phyloP scores from a whole-genome alignment of 768 basidiomycete genomes.

The Leccinum aurantiacum region DNA sequence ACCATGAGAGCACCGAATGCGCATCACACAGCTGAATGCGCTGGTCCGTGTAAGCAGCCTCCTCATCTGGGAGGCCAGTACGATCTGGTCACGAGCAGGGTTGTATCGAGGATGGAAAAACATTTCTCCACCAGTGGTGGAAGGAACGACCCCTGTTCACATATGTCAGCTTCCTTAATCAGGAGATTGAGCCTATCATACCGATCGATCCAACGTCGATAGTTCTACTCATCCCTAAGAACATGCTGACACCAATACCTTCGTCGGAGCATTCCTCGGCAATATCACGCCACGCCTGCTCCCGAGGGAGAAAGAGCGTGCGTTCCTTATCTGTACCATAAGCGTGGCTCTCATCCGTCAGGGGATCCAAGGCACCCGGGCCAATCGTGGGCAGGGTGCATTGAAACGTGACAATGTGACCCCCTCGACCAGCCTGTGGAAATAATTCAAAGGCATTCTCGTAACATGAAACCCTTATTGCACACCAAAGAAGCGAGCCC shows the following conservation, averaged over 20 bases:
- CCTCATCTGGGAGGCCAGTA: conserved; percentile 73
- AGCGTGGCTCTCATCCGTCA: conserved; percentile 59
- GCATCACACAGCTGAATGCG: conserved; percentile 77
- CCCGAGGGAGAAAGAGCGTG: conserved; percentile 75
- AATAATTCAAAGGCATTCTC: conserved; percentile 9
- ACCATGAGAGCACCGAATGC: conserved; percentile 87
- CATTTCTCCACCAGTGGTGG: conserved; percentile 83
- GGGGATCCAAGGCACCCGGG: conserved; percentile 61
- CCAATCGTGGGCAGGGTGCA: conserved; percentile 70
- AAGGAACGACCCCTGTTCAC: conserved; percentile 56
- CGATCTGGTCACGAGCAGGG: conserved; percentile 57
- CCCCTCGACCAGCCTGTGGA: conserved; percentile 62
- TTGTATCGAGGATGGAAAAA: conserved; percentile 94
- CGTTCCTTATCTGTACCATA: conserved; percentile 88
- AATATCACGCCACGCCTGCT: conserved; percentile 73
- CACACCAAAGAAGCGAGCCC: conserved; percentile 71
- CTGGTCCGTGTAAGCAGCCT: conserved; percentile 67
- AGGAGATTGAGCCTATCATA: conserved; percentile 29
- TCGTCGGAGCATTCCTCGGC: conserved; percentile 88
- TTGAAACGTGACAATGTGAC: conserved; percentile 74
- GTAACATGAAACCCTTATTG: conserved; percentile 19
- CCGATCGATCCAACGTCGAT: conserved; percentile 90
- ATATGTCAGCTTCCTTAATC: conserved; percentile 7
- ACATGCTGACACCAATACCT: conserved; percentile 88
- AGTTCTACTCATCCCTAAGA: conserved; percentile 75